phyloP scores from a whole-genome alignment of 495 filamentous ascomycete species.

The Cryomyces minteri region DNA sequence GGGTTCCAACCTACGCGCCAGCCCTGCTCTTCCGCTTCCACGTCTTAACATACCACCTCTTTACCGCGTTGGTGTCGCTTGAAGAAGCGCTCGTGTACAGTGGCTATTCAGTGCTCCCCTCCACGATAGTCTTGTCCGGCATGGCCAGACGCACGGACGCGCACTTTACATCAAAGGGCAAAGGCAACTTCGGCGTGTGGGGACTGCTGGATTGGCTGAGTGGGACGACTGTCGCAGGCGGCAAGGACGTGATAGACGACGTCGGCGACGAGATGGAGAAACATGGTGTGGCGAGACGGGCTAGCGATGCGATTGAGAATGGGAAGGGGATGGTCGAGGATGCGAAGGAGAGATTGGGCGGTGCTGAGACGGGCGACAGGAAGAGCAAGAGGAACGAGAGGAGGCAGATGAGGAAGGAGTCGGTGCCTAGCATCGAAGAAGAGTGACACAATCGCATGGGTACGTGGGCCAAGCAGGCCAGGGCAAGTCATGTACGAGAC shows the following conservation, averaged over 20 bases:
- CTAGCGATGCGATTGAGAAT: conserved; percentile 17
- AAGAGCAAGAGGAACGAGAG: conserved; percentile 8
- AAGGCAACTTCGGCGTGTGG: conserved; percentile 63
- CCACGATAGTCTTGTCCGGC: conserved; percentile 47
- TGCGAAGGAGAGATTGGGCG: neutral
- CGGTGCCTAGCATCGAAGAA: too few species aligned
- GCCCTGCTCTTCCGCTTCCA: conserved; percentile 49
- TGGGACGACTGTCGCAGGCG: conserved; percentile 38
- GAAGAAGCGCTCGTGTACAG: conserved; percentile 64
- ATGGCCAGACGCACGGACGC: conserved; percentile 50
- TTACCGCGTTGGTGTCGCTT: conserved; percentile 44
- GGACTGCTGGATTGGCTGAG: conserved; percentile 60
- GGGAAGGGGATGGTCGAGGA: conserved; percentile 2
- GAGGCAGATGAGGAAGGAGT: conserved; percentile 1
- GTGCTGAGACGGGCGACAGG: conserved; percentile 4
- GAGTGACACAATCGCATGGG: too few species aligned
- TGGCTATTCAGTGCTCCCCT: conserved; percentile 60
- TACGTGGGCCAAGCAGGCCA: too few species aligned
- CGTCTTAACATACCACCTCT: conserved; percentile 60
- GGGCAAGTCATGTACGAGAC: too few species aligned
- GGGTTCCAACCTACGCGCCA: conserved; percentile 58
- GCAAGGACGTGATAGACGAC: conserved; percentile 35
- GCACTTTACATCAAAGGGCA: conserved; percentile 40
- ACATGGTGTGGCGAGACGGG: conserved; percentile 32
- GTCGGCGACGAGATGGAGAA: conserved; percentile 39